Percentiles rank a stretch among this genome's conserved stretches.
phyloP scores from a whole-genome alignment of 2,329 filamentous ascomycete genomes.

The Fusarium mundagurra region DNA sequence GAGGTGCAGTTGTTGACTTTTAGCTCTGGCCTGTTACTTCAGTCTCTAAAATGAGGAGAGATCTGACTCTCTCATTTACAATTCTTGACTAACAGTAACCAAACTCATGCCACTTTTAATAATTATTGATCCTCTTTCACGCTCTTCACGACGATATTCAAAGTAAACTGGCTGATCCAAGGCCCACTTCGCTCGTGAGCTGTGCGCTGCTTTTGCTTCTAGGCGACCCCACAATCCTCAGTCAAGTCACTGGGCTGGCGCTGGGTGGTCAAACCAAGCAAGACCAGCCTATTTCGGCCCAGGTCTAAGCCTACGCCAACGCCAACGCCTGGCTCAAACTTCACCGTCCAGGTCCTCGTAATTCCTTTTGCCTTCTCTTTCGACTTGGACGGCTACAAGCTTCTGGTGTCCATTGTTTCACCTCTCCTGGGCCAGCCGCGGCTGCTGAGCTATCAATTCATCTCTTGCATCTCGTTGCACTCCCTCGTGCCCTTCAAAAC shows the following conservation, averaged over 20 bases:
- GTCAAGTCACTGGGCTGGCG: slow-evolving; percentile 12
- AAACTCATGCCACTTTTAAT: background rate
- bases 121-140: background rate
- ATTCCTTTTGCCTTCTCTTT: slow-evolving; percentile 32
- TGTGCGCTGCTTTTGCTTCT: slow-evolving; percentile 14
- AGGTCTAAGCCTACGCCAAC: slow-evolving; percentile 35
- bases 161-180: slow-evolving; percentile 28
- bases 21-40: slow-evolving; percentile 7
- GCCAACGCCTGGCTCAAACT: slow-evolving; percentile 39
- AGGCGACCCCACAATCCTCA: slow-evolving; percentile 6
- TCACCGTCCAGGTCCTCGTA: slow-evolving; percentile 40
- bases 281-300: slow-evolving; percentile 40
- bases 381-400: slow-evolving; percentile 17
- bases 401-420: slow-evolving; percentile 25
- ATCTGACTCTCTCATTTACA: background rate
- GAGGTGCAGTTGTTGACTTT: background rate
- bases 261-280: slow-evolving; percentile 26
- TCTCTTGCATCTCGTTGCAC: slow-evolving; percentile 1
- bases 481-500: background rate
- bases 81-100: background rate
- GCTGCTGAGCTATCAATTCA: slow-evolving; percentile 33
- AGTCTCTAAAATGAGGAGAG: background rate
- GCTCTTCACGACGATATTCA: background rate
- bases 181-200: slow-evolving; percentile 25
- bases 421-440: slow-evolving; percentile 17